These are phyloP conservation scores for Plectosphaerella plurivora DNA, from an alignment of 2,329 filamentous ascomycete species.

Conservation along the genomic window DNA sequence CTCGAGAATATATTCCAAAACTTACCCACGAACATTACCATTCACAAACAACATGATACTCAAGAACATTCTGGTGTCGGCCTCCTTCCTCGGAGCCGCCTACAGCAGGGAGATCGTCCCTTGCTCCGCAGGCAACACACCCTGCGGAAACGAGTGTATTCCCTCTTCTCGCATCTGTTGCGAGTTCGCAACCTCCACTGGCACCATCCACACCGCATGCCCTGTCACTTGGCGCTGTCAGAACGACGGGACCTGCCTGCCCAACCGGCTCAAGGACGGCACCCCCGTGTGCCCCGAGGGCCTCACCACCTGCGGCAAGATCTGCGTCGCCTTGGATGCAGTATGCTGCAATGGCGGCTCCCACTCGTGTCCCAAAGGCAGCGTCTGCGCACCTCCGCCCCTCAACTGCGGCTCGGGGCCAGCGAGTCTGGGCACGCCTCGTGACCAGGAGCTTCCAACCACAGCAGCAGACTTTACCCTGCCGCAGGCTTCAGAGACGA, in stretches of 20 bases:
- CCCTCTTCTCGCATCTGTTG: not conserved
- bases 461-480: not conserved
- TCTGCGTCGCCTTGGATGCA: not conserved
- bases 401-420: not conserved
- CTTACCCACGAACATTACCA: no score
- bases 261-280: not conserved
- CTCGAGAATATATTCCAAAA: no score
- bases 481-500: not conserved
- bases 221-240: not conserved
- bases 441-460: not conserved
- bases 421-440: not conserved
- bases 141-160: not conserved
- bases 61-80: not conserved
- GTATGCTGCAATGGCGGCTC: conserved; percentile 2
- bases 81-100: no score
- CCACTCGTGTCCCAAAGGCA: not conserved
- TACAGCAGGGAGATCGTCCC: no score
- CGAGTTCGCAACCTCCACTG: not conserved
- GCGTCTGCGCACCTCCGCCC: not conserved
- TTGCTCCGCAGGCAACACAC: not conserved
- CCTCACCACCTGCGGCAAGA: not conserved
- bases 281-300: not conserved
- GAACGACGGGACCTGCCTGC: not conserved
- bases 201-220: not conserved
- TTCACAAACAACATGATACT: not conserved